Base-by-base conservation (phyloP, 768 basidiomycete genomes). In the Pleurotus tuber-regium region DNA sequence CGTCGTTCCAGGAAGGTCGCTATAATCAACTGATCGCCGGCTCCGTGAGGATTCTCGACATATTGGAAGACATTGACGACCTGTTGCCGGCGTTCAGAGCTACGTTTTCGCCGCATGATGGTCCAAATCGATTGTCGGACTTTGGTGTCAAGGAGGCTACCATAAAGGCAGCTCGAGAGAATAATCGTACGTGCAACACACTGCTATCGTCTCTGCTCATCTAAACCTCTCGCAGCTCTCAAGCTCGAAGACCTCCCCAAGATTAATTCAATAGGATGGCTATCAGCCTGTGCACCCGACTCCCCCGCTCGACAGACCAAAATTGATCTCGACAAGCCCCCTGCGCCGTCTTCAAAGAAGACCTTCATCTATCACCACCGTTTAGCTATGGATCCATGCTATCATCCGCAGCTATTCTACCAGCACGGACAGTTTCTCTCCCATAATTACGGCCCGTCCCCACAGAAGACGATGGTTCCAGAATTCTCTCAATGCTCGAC, bases 361-460 rank as follows among this genome's bases (percentile, higher is more conserved):
- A 72, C 72, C 0, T 83, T 82, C 59, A 79, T 82, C 36, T 64
- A 77, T 55, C 65, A 80, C 55, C 79, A 80, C 61, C 56, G 60
- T 9, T 59, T 57, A 14, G 65, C 73, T 26, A 81, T 80, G 78
- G 67, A 80, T 52, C 76, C 79, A 1, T 83, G 80, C 59, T 55
- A 67, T 24, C 73, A 81, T 50, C 74, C 75, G 12, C 59, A 66
- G 40, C 66, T 69, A 48, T 67, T 78, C 50, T 67, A 72, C 54
- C 67, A 74, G 0, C 80, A 83, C 55, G 81, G 80, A 0, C 75
- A 78, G 46, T 81, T 79, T 57, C 68, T 84, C 18, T 71, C 76
- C 0, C 72, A 78, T 43, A 63, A 71, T 9, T 49, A 42, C 3
- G 83, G 82, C 1, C 81, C 82, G 0, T 44, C 50, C 1, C 79